Conservation (phyloP, 306 rosid genomes). For the Dryas alaskensis region DNA sequence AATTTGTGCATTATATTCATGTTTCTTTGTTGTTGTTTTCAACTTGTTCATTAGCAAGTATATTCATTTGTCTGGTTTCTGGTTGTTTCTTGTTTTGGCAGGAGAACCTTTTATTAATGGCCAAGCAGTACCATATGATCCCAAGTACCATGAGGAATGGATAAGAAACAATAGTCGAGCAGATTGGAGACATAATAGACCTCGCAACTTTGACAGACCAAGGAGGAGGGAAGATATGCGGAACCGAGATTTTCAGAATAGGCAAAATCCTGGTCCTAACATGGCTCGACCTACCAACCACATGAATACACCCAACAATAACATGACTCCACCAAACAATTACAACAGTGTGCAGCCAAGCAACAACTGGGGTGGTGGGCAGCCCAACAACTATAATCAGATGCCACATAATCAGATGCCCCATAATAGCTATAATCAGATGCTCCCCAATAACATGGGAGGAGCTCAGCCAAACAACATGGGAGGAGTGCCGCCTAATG, state of each 20-base stretch:
- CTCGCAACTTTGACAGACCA: conserved; percentile 71
- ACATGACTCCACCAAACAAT: background rate
- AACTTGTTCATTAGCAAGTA: background rate
- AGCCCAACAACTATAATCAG: conserved; percentile 24
- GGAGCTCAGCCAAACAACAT: background rate
- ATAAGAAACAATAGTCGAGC: conserved; percentile 82
- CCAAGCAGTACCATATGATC: conserved; percentile 83
- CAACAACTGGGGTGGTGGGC: conserved; percentile 11
- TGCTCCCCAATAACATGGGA: conserved; percentile 14
- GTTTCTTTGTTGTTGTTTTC: background rate
- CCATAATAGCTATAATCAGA: conserved; percentile 11
- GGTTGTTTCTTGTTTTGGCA: conserved; percentile 25
- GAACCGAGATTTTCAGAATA: conserved; percentile 53
- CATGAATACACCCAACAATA: background rate
- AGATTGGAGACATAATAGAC: conserved; percentile 83
- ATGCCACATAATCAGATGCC: conserved; percentile 27
- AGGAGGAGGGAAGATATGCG: conserved; percentile 75
- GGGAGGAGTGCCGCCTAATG: conserved; percentile 24
- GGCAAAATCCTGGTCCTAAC: conserved; percentile 37
- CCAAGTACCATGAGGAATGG: conserved; percentile 91
- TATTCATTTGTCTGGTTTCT: background rate
- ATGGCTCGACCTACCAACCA: conserved; percentile 30
- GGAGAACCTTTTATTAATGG: conserved; percentile 95
- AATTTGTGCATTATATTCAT: background rate
- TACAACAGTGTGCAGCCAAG: conserved; percentile 22